Percentiles rank a stretch among this genome's conserved stretches.
These are phyloP conservation scores for Tricholoma matsutake DNA, from an alignment of 768 basidiomycete species.

Conservation along the genomic window DNA sequence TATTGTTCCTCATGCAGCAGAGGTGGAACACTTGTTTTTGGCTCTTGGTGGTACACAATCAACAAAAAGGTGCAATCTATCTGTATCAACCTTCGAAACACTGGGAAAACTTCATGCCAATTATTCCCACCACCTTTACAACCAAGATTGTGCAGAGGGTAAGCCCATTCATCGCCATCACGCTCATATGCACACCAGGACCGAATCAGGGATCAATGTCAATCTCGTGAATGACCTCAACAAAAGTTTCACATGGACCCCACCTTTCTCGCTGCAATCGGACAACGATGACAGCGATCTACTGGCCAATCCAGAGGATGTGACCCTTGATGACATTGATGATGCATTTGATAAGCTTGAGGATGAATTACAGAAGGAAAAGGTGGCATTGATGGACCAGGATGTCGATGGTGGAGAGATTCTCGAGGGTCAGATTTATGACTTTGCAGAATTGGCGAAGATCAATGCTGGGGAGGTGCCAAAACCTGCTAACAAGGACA, in stretches of 20 bases:
- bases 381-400: not conserved
- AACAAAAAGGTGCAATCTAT: too few relatives aligned
- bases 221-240: not conserved
- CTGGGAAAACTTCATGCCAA: too few relatives aligned
- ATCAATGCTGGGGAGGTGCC: not conserved
- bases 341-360: not conserved
- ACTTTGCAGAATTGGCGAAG: not conserved
- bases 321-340: not conserved
- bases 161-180: too few relatives aligned
- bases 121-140: too few relatives aligned
- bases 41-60: too few relatives aligned
- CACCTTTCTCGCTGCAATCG: not conserved
- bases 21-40: too few relatives aligned
- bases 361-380: not conserved
- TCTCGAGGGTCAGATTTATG: not conserved
- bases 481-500: not conserved
- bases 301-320: not conserved
- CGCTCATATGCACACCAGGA: too few relatives aligned
- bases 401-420: not conserved
- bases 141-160: too few relatives aligned
- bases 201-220: not conserved
- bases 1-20: too few relatives aligned
- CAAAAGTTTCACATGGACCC: not conserved
- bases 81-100: too few relatives aligned
- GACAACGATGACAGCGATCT: not conserved